Evolutionary conservation across 192 early-diverging fungal species (phyloP), one percentile per base, ranked within the genome.

Genomic region (Backusella morwellensis): DNA sequence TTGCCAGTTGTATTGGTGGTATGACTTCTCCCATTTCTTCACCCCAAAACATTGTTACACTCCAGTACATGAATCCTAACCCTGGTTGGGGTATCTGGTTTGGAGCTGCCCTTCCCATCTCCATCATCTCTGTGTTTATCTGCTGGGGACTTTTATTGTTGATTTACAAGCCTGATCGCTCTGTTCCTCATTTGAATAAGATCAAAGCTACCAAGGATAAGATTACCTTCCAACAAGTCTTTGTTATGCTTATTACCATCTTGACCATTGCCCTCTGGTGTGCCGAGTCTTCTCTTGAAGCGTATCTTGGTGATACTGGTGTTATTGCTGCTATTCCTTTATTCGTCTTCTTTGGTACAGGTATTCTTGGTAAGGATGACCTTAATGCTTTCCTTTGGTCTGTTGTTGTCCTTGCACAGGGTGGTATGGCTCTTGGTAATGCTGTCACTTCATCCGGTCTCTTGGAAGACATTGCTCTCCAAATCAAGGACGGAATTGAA

Each of bases 21-120:
- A 92, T 94, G 93, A 87, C 91, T 26, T 90, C 91, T 8, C 93
- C 93, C 35, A 94, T 94, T 81, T 88, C 93, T 3, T 92, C 90
- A 2, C 93, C 93, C 38, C 93, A 93, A 84, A 94, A 94, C 83
- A 90, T 92, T 26, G 86, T 94, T 75, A 89, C 93, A 14, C 88
- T 94, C 54, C 86, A 88, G 19, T 90, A 86, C 81, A 94, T 94
- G 91, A 77, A 74, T 32, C 93, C 93, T 8, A 68, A 83, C 9
- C 90, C 91, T 26, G 84, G 86, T n/a, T 94, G 93, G 93, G 86
- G 84, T 12, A 85, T 90, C 73, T 94, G 92, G 91, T 92, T 94
- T 76, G 84, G 82, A 5, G 86, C 92, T 34, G 74, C 91, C 14
- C 56, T 94, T 17, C 93, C 93, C 40, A 81, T 94, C 35, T 89